These are phyloP conservation scores for Neltuma alba DNA, from an alignment of 306 rosid species.

Conservation along the genomic window DNA sequence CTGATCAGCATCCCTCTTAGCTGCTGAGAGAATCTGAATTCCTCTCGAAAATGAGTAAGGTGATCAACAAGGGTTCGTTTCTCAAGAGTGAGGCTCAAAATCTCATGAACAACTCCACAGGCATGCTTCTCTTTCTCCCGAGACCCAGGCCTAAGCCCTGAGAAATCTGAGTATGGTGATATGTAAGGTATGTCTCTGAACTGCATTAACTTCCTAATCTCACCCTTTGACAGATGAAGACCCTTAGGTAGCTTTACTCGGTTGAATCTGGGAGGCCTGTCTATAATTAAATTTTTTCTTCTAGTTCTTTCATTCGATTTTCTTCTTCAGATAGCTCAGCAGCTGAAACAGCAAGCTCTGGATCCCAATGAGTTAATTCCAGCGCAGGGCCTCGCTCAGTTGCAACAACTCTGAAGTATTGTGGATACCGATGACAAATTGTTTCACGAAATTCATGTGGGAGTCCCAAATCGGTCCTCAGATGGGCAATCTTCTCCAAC, in stretches of 20 bases:
- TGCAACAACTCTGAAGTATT: slow-evolving; percentile 74
- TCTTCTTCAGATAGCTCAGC: slow-evolving; percentile 81
- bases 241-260: slow-evolving; percentile 80
- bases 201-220: slow-evolving; percentile 68
- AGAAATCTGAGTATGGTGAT: slow-evolving; percentile 87
- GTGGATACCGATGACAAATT: slow-evolving; percentile 78
- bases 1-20: slow-evolving; percentile 84
- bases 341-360: slow-evolving; percentile 88
- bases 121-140: slow-evolving; percentile 85
- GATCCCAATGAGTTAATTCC: slow-evolving; percentile 92
- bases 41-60: slow-evolving; percentile 92
- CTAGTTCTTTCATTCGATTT: slow-evolving; percentile 58
- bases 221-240: slow-evolving; percentile 78
- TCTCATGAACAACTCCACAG: slow-evolving; percentile 86
- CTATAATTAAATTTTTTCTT: slow-evolving; percentile 80
- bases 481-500: slow-evolving; percentile 80
- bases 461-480: slow-evolving; percentile 73
- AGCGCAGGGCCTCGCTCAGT: slow-evolving; percentile 80
- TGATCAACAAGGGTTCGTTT: slow-evolving; percentile 82
- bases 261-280: slow-evolving; percentile 75
- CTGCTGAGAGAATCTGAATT: slow-evolving; percentile 90
- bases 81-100: slow-evolving; percentile 84
- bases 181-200: slow-evolving; percentile 82
- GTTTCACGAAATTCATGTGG: slow-evolving; percentile 84
- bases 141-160: slow-evolving; percentile 61